Evolutionary conservation across 2,329 filamentous ascomycete genomes (phyloP).

Genomic region (Juglanconis juglandina): DNA sequence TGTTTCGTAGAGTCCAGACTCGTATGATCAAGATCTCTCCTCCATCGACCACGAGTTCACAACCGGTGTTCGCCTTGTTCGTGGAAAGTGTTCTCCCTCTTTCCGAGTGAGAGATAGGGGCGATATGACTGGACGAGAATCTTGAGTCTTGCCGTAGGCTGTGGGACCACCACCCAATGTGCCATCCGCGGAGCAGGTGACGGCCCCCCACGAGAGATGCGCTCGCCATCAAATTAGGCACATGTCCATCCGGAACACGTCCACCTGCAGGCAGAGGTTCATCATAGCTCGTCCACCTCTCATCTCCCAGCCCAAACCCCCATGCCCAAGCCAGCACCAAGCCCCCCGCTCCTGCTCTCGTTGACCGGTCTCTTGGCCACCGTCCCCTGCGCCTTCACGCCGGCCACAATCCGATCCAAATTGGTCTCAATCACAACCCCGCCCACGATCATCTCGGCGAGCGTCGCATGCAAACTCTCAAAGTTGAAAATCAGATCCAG

Average conservation of each 20-base stretch:
- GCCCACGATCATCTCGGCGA: conserved; percentile 92
- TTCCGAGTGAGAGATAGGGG: background rate
- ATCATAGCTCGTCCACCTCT: background rate
- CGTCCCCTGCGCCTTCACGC: conserved; percentile 72
- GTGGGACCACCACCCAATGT: too few relatives aligned
- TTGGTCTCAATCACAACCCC: conserved; percentile 93
- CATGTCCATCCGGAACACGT: too few relatives aligned
- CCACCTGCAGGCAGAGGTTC: background rate
- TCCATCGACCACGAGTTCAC: background rate
- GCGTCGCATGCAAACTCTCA: conserved; percentile 86
- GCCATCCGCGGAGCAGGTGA: too few relatives aligned
- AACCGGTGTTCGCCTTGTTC: background rate
- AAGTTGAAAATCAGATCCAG: conserved; percentile 98
- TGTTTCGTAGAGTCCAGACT: background rate
- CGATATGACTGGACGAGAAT: too few relatives aligned
- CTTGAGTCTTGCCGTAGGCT: too few relatives aligned
- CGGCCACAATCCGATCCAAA: conserved; percentile 81
- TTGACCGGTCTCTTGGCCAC: conserved; percentile 78
- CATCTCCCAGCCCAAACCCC: conserved; percentile 48
- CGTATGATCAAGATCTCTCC: background rate
- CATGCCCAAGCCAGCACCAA: conserved; percentile 52
- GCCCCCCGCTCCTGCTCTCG: conserved; percentile 50
- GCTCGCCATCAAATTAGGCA: too few relatives aligned
- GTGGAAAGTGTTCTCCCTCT: background rate
- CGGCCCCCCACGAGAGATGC: too few relatives aligned